Base-by-base conservation (phyloP, 179 eudicot species). In the Kewa caespitosa region DNA sequence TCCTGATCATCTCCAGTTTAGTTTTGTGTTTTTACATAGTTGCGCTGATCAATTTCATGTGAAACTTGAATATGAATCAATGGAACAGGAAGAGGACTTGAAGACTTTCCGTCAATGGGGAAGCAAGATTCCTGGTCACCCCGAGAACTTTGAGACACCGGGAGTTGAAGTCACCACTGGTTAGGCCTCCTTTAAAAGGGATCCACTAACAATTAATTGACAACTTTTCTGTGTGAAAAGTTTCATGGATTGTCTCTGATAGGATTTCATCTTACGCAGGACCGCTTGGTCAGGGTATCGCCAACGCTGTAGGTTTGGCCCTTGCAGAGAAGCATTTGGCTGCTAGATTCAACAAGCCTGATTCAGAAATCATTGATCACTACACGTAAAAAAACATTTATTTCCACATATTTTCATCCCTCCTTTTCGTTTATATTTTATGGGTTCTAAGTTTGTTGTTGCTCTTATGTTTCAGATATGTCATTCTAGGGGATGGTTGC, bases 121-220 rank as follows among this genome's bases (percentile, higher is more conserved):
- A 36, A 89, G 92, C 83, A 85, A 72, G 54, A 84, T 87, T 32
- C 89, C 90, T 23, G 92, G 92, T 57, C 92, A 89, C 79, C 92
- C 92, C 0, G 92, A 89, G 82, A 89, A 89, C 72, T 84, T 85
- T 23, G 85, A 85, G 85, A 89, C 92, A 0, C 81, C 88, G 17
- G 92, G 90, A 23, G 79, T 85, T 79, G 92, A 89, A 87, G 92
- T 89, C 70, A 89, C 92, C 59, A 87, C 92, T 61, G 92, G 92
- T 89, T 65, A 15, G 82, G 77, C 74, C 36, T 33, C 38, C 50
- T 69, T 43, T 12, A 14, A 32, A 14, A 32, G 48, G 8, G 22
- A 46, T 23, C 17, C n/a, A 30, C 32, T 43, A 50, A 46, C 38
- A 28, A 31, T 48, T 46, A 28, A 69, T 31, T 68, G 4, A 1